Evolutionary conservation across 352 stramenopile genomes (phyloP).

Genomic region (Globisporangium splendens): DNA sequence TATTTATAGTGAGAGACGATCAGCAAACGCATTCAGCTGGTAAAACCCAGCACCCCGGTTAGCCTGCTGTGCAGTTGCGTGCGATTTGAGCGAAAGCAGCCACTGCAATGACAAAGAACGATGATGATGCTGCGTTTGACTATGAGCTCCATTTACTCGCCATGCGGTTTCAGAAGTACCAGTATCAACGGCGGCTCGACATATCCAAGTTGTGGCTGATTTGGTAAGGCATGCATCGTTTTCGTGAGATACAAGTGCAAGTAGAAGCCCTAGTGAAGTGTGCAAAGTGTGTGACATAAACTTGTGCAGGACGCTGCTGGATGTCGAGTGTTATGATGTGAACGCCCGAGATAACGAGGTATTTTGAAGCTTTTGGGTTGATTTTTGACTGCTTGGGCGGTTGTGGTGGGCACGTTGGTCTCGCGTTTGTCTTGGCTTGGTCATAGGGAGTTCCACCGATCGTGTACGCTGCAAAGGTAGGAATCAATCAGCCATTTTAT

Average conservation of each 20-base stretch:
- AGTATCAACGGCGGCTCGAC: constrained; percentile 26
- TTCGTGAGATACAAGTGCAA: not conserved
- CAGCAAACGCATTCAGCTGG: no score
- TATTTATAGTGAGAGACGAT: no score
- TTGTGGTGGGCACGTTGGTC: not conserved
- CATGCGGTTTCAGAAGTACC: constrained; percentile 57
- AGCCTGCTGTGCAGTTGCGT: no score
- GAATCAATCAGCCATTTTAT: no score
- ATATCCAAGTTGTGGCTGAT: constrained; percentile 43
- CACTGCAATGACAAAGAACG: not conserved
- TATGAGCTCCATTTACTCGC: constrained; percentile 39
- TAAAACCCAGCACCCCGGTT: no score
- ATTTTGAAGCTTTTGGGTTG: not conserved
- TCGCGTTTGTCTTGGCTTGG: not conserved
- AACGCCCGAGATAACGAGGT: constrained; percentile 47
- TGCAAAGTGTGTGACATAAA: no score
- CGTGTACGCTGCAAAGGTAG: constrained; percentile 55
- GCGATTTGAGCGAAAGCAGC: constrained; percentile 1
- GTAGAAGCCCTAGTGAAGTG: no score
- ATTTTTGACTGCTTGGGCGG: not conserved
- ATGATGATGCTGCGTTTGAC: constrained; percentile 22
- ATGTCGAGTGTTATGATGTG: constrained; percentile 45
- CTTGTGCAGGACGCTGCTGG: constrained; percentile 46
- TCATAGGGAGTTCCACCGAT: constrained; percentile 46
- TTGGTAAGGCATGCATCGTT: constrained; percentile 22